phyloP scores from a whole-genome alignment of 176 grass and related monocot genomes.

The Aegilops umbellulata region DNA sequence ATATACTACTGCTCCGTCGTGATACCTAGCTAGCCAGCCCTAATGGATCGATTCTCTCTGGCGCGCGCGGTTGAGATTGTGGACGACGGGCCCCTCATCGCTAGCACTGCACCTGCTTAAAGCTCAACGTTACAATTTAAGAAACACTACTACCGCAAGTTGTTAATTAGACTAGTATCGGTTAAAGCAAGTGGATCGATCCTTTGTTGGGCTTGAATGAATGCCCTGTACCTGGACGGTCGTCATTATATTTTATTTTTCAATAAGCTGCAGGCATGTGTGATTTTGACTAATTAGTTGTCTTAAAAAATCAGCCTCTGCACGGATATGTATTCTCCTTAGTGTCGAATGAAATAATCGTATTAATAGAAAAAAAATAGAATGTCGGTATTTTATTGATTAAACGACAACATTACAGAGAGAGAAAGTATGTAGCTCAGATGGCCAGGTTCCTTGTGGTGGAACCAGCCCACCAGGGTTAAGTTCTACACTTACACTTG shows the following conservation, averaged over 20 bases:
- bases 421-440: too few relatives aligned
- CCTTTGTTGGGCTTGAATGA: conserved; percentile 2
- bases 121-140: not conserved
- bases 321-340: too few relatives aligned
- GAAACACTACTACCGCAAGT: not conserved
- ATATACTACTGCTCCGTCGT: not conserved
- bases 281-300: conserved; percentile 2
- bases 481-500: too few relatives aligned
- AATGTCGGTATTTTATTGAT: too few relatives aligned
- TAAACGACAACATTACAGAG: too few relatives aligned
- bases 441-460: too few relatives aligned
- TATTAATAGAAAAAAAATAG: too few relatives aligned
- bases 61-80: conserved; percentile 15
- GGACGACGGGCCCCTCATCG: conserved; percentile 28
- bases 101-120: not conserved
- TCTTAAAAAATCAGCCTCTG: not conserved
- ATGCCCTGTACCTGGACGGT: conserved; percentile 26
- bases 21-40: conserved; percentile 6
- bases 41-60: conserved; percentile 20
- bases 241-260: not conserved
- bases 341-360: too few relatives aligned
- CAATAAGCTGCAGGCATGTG: not conserved
- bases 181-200: not conserved
- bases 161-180: conserved; percentile 4
- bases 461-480: too few relatives aligned